Conservation (phyloP, 495 filamentous ascomycete species). For the Penicillium roqueforti region DNA sequence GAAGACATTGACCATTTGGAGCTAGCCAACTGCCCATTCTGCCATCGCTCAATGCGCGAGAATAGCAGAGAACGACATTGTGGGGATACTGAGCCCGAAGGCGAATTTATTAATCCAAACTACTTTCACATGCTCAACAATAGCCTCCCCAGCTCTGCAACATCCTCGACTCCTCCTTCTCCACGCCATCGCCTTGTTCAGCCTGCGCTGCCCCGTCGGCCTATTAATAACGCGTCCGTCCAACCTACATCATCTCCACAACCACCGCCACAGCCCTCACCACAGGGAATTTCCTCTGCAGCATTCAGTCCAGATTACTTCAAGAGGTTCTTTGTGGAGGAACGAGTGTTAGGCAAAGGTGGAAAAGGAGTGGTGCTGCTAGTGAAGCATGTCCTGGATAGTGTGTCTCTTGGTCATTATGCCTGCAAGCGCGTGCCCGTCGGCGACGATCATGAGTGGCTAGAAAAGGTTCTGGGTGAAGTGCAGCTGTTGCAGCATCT, state of each 20-base stretch:
- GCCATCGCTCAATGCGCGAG: slow-evolving; percentile 71
- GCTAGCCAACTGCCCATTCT: slow-evolving; percentile 76
- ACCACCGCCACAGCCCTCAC: slow-evolving; percentile 45
- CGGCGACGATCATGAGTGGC: slow-evolving; percentile 90
- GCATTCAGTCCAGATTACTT: slow-evolving; percentile 93
- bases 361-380: slow-evolving; percentile 93
- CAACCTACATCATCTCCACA: slow-evolving; percentile 50
- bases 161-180: slow-evolving; percentile 47
- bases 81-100: slow-evolving; percentile 37
- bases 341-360: slow-evolving; percentile 78
- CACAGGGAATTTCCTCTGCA: slow-evolving; percentile 70
- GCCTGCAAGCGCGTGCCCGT: slow-evolving; percentile 97
- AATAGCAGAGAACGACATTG: slow-evolving; percentile 33
- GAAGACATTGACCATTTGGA: slow-evolving; percentile 37
- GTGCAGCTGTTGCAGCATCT: slow-evolving; percentile 88
- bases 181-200: slow-evolving; percentile 51
- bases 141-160: slow-evolving; percentile 49
- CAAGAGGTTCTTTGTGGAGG: slow-evolving; percentile 82
- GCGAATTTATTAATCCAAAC: slow-evolving; percentile 77
- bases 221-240: slow-evolving; percentile 42
- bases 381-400: slow-evolving; percentile 85
- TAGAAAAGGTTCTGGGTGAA: slow-evolving; percentile 89
- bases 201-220: slow-evolving; percentile 37
- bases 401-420: slow-evolving; percentile 81
- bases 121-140: slow-evolving; percentile 91